These are phyloP conservation scores for Pichia scutulata DNA, from an alignment of 805 yeast species.

Conservation along the genomic window DNA sequence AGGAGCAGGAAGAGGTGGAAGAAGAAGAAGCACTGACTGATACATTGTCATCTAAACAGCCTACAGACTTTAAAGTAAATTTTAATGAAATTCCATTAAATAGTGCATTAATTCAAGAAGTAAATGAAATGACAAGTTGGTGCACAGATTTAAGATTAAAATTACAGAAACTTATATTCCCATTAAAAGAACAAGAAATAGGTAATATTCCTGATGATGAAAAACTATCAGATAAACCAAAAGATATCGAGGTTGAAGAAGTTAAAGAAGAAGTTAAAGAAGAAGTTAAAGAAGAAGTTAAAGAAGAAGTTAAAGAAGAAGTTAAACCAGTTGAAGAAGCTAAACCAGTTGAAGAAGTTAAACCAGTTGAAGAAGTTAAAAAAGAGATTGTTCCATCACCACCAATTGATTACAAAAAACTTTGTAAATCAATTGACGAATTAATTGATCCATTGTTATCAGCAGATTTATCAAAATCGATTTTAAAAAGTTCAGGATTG, in stretches of 20 bases:
- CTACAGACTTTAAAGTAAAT: conserved; percentile 17
- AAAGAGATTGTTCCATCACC: background rate
- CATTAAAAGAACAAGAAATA: conserved; percentile 8
- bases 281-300: background rate
- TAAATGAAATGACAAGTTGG: conserved; percentile 14
- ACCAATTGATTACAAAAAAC: conserved; percentile 18
- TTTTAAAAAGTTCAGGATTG: conserved; percentile 26
- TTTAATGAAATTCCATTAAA: conserved; percentile 17
- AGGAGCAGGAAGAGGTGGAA: conserved; percentile 2
- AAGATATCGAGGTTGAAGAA: conserved; percentile 1
- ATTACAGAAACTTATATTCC: conserved; percentile 21
- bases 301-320: background rate
- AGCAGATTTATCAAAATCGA: conserved; percentile 22
- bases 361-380: background rate
- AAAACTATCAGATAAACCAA: background rate
- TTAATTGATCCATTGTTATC: conserved; percentile 20
- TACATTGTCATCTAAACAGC: background rate
- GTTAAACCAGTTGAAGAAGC: conserved; percentile 2
- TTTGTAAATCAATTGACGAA: conserved; percentile 16
- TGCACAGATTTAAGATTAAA: conserved; percentile 19
- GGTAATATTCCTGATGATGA: background rate
- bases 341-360: background rate
- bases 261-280: conserved; percentile 4
- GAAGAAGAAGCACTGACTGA: background rate
- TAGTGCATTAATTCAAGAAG: conserved; percentile 17